Evolutionary conservation across 179 eudicot genomes (phyloP), one percentile per base, ranked within the genome.

Genomic region (Monotropa hypopitys): DNA sequence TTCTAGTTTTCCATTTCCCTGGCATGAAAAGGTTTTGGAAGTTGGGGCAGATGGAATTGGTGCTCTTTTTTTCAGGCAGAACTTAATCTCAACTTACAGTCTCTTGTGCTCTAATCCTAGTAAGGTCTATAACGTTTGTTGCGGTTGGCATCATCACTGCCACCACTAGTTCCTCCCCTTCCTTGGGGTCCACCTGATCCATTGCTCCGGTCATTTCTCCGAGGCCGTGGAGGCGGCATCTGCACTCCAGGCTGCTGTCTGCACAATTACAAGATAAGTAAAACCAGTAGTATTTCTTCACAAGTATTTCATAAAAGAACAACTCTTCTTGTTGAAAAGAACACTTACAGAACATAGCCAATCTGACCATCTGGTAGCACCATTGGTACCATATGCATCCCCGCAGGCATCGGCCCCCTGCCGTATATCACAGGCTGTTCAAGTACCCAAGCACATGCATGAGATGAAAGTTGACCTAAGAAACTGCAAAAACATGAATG

Each of bases 371-470:
- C 97, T 49, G 98, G 98, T 20, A 94, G 88, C 84, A 94, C 94
- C 98, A 94, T 94, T 5, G 98, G 98, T 68, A 94, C 98, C 97
- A 94, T 94, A 67, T 94, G 97, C 98, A 94, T 94, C 79, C 97
- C 97, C 42, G 94, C 59, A 50, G 97, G 98, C 98, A 94, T 93
- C 42, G 97, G 91, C 3, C 98, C 97, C 77, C 98, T 87, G 47
- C 98, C 98, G 51, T 89, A 92, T 76, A 94, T 94, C 78, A 94
- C 76, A 70, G 98, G 97, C 97, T 94, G 96, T 71, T 79, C 51
- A 78, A 33, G 53, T 21, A 57, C n/a, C 51, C 70, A 73, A 45
- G 32, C 38, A 61, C 18, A 13, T 13, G 46, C 51, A 73, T 75
- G 23, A 81, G 75, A 54, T 49, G 38, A 28, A 76, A 47, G 30